These are phyloP conservation scores for Durotheca rogersii DNA, from an alignment of 495 filamentous ascomycete species.

Conservation along the genomic window DNA sequence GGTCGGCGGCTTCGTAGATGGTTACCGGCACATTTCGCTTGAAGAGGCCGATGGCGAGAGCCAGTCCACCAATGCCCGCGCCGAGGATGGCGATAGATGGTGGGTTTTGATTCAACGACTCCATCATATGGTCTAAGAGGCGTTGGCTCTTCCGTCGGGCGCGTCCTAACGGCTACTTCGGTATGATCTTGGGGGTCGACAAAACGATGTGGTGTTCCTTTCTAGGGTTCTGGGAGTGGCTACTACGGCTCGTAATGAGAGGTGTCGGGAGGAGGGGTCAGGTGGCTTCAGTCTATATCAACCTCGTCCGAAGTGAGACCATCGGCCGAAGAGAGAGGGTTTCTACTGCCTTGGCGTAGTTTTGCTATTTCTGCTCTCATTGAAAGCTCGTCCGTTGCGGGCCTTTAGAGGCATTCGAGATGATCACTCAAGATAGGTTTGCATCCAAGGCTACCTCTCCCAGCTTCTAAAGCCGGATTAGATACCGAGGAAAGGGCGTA, in stretches of 20 bases:
- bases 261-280: too few relatives aligned
- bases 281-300: too few relatives aligned
- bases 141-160: neutral
- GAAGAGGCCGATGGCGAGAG: conserved; percentile 49
- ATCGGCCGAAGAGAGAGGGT: too few relatives aligned
- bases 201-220: neutral
- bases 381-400: neutral
- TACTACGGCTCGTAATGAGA: neutral
- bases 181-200: neutral
- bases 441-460: neutral
- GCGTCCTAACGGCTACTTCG: neutral
- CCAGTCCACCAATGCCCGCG: conserved; percentile 53
- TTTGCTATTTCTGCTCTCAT: neutral
- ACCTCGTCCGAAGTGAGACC: too few relatives aligned
- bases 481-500: conserved; percentile 4
- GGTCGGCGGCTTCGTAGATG: conserved; percentile 49
- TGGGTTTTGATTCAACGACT: neutral
- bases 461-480: conserved; percentile 1
- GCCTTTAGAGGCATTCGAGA: neutral
- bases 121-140: neutral
- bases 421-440: neutral
- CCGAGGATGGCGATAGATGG: conserved; percentile 48
- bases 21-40: conserved; percentile 43
- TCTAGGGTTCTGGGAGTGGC: neutral
- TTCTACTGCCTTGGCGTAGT: neutral